Conservation (phyloP, 2,329 filamentous ascomycete species). For the Pseudocercospora musae region DNA sequence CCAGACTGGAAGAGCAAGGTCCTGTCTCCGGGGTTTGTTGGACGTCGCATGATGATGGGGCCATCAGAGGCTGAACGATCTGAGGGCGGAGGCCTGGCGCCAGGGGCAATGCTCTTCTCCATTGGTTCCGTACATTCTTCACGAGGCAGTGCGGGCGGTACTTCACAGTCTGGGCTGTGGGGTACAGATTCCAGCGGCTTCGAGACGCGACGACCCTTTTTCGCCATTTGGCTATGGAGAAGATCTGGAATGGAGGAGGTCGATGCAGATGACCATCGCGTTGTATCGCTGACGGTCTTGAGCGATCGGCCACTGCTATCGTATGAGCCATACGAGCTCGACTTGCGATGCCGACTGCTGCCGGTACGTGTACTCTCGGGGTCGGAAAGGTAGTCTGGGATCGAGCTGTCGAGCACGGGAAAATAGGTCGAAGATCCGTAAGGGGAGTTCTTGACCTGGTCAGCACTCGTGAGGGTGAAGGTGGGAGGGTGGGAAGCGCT, state of each 20-base stretch:
- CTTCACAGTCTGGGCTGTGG: constrained; percentile 21
- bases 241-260: constrained; percentile 30
- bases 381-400: constrained; percentile 28
- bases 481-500: constrained; percentile 15
- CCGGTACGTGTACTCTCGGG: constrained; percentile 24
- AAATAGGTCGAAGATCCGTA: constrained; percentile 17
- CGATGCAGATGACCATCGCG: constrained; percentile 31
- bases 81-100: background rate
- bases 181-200: constrained; percentile 26
- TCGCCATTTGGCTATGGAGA: constrained; percentile 23
- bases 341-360: constrained; percentile 26
- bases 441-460: constrained; percentile 13
- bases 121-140: constrained; percentile 1
- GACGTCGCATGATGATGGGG: constrained; percentile 22
- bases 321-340: constrained; percentile 29
- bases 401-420: constrained; percentile 18
- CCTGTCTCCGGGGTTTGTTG: constrained; percentile 25
- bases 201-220: constrained; percentile 22
- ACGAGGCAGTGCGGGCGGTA: background rate
- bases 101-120: background rate
- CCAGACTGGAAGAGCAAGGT: constrained; percentile 28
- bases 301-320: constrained; percentile 24
- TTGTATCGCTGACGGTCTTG: constrained; percentile 17
- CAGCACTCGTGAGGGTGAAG: constrained; percentile 12
- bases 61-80: constrained; percentile 2